Percentiles rank a stretch among this genome's conserved stretches.
Evolutionary conservation across 768 basidiomycete species (phyloP).

Genomic region (Pleurotus platypus): DNA sequence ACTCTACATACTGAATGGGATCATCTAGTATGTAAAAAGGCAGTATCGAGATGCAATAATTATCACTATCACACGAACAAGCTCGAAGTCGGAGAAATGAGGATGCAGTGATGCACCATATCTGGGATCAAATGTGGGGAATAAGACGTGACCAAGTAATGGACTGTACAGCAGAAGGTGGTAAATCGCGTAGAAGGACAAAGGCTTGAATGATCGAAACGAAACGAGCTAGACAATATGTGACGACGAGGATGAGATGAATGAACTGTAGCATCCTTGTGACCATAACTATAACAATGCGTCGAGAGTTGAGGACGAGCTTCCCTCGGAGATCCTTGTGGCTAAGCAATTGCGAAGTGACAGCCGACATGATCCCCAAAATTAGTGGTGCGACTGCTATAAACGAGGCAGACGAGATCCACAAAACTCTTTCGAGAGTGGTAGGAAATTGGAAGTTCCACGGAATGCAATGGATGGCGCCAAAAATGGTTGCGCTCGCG

Average conservation of each 20-base stretch:
- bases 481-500: slow-evolving; percentile 15
- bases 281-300: no score
- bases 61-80: no score
- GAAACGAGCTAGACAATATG: slow-evolving; percentile 12
- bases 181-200: slow-evolving; percentile 6
- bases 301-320: no score
- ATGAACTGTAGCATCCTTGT: no score
- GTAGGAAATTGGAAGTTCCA: slow-evolving; percentile 24
- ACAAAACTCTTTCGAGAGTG: slow-evolving; percentile 15
- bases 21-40: no score
- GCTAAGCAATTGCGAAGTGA: no score
- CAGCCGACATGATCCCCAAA: background rate
- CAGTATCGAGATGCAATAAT: no score
- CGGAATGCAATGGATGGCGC: slow-evolving; percentile 21
- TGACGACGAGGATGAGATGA: no score
- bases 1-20: no score
- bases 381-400: slow-evolving; percentile 11
- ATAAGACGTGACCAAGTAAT: slow-evolving; percentile 17
- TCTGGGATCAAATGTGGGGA: slow-evolving; percentile 7
- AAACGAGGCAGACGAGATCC: slow-evolving; percentile 17
- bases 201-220: slow-evolving; percentile 11
- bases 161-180: slow-evolving; percentile 1
- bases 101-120: no score
- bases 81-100: no score
- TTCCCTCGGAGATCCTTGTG: no score